Conservation (phyloP, 176 grass and related monocot genomes). For the Oryza australiensis region DNA sequence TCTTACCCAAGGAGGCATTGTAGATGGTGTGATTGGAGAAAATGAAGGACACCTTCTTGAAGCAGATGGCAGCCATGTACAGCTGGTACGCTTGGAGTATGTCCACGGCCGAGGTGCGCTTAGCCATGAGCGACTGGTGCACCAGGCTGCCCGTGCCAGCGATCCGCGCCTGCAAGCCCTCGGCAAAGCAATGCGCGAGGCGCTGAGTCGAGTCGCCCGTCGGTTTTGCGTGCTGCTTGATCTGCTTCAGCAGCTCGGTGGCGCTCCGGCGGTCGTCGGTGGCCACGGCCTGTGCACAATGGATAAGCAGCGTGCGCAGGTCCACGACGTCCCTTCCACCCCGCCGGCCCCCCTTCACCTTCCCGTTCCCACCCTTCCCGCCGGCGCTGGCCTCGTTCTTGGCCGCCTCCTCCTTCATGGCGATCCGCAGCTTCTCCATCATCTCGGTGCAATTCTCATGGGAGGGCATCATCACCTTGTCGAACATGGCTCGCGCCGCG, state of each 20-base stretch:
- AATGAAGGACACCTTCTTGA: slow-evolving; percentile 61
- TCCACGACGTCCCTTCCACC: slow-evolving; percentile 62
- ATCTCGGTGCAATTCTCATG: slow-evolving; percentile 33
- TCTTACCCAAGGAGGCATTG: slow-evolving; percentile 46
- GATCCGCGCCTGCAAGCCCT: slow-evolving; percentile 71
- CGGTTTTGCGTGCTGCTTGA: slow-evolving; percentile 52
- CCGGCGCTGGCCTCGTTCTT: slow-evolving; percentile 17
- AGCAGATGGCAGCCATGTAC: slow-evolving; percentile 81
- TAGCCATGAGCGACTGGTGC: slow-evolving; percentile 70
- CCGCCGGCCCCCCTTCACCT: slow-evolving; percentile 37
- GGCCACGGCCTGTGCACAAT: slow-evolving; percentile 77
- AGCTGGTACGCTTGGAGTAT: slow-evolving; percentile 72
- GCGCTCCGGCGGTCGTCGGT: slow-evolving; percentile 63
- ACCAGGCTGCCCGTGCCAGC: slow-evolving; percentile 62
- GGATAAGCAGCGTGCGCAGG: slow-evolving; percentile 80
- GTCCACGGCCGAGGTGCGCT: slow-evolving; percentile 40
- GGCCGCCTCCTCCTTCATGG: slow-evolving; percentile 45
- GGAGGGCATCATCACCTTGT: slow-evolving; percentile 36
- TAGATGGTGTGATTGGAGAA: slow-evolving; percentile 63
- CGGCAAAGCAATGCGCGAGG: slow-evolving; percentile 71
- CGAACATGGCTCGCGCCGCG: slow-evolving; percentile 55
- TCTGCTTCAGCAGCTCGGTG: slow-evolving; percentile 75
- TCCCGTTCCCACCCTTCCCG: slow-evolving; percentile 25
- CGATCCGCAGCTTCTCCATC: slow-evolving; percentile 55
- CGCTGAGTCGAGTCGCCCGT: slow-evolving; percentile 70